Conservation (phyloP, 176 grass and related monocot genomes). For the Dactylis glomerata region DNA sequence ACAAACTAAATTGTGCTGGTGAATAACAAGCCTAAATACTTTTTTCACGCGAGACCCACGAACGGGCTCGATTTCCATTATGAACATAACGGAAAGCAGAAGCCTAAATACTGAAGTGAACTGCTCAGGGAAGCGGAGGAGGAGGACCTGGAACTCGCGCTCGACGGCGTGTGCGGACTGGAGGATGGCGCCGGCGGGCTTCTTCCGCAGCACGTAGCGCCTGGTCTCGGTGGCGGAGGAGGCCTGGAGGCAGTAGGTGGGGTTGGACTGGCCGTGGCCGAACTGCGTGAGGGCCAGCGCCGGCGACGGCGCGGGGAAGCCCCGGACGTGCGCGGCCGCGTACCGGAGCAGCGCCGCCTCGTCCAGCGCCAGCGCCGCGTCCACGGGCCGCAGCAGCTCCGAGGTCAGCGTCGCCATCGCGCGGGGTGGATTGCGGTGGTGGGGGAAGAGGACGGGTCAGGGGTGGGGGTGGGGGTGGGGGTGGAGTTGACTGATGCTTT, state of each 20-base stretch:
- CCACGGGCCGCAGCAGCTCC: constrained; percentile 57
- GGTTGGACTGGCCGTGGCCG: constrained; percentile 91
- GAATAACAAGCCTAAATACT: not conserved
- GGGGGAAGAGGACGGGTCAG: not conserved
- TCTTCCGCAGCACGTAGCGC: constrained; percentile 90
- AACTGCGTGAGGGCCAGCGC: constrained; percentile 59
- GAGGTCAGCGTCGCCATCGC: constrained; percentile 67
- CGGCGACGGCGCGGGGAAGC: constrained; percentile 46
- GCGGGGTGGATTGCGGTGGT: not conserved
- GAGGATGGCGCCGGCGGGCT: constrained; percentile 74
- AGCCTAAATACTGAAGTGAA: not conserved
- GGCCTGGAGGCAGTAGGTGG: constrained; percentile 73
- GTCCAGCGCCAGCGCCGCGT: constrained; percentile 54
- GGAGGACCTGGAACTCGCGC: constrained; percentile 75
- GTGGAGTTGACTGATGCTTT: not conserved
- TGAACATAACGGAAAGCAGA: no score
- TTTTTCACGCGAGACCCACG: no score
- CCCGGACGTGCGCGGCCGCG: constrained; percentile 53
- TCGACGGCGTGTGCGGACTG: constrained; percentile 90
- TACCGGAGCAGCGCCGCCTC: constrained; percentile 76
- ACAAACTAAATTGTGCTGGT: not conserved
- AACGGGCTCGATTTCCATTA: no score
- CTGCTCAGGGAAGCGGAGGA: not conserved
- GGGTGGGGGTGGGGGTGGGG: not conserved
- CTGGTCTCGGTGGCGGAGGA: constrained; percentile 17